These are phyloP conservation scores for Tylopilus subfusipes DNA, from an alignment of 768 basidiomycete genomes.

Conservation along the genomic window DNA sequence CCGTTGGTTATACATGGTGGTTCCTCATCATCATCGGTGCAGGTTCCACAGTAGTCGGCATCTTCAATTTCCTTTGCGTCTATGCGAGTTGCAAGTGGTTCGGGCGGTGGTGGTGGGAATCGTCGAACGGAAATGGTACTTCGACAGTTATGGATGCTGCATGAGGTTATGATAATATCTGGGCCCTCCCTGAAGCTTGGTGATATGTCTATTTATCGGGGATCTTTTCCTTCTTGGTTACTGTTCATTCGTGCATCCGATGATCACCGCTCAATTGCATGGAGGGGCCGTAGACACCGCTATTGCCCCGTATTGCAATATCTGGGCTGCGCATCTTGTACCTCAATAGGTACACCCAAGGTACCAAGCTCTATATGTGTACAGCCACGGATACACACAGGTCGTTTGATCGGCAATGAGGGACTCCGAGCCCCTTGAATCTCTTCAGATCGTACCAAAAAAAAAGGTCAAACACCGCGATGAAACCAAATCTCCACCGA, in stretches of 20 bases:
- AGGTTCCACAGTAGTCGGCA: conserved; percentile 65
- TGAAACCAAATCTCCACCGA: background rate
- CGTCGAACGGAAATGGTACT: conserved; percentile 6
- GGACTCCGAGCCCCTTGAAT: background rate
- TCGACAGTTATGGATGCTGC: conserved; percentile 9
- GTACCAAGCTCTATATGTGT: background rate
- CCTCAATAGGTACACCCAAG: background rate
- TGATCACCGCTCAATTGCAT: background rate
- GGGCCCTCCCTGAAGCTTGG: background rate
- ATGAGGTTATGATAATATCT: conserved; percentile 4
- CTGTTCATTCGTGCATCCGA: background rate
- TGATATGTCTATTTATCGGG: background rate
- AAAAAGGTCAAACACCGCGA: background rate
- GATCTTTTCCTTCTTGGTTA: background rate
- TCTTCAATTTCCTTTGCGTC: conserved; percentile 71
- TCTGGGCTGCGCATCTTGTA: background rate
- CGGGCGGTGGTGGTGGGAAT: conserved; percentile 32
- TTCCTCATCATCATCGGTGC: conserved; percentile 70
- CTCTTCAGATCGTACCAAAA: background rate
- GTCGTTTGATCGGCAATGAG: background rate
- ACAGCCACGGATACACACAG: background rate
- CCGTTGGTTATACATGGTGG: conserved; percentile 80
- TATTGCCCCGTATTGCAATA: background rate
- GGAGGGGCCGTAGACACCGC: background rate
- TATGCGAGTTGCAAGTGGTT: conserved; percentile 63